Conservation (phyloP, 768 basidiomycete genomes). For the Pulveroboletus ravenelii region DNA sequence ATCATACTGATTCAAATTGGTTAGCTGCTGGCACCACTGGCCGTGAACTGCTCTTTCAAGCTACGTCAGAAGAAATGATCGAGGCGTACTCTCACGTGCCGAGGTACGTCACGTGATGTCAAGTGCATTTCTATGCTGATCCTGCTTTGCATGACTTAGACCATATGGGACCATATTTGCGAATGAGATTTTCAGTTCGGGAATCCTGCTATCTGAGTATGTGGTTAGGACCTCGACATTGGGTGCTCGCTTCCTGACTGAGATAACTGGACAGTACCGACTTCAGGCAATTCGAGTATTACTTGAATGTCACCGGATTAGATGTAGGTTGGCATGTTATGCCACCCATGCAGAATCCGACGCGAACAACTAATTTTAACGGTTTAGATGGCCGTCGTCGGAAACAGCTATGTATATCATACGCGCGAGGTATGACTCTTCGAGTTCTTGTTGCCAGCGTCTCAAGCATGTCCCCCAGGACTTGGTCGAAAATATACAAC, state of each 20-base stretch:
- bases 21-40: conserved; percentile 83
- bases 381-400: conserved; percentile 81
- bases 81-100: conserved; percentile 84
- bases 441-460: neutral
- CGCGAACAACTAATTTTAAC: neutral
- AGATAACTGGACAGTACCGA: conserved; percentile 61
- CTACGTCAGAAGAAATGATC: conserved; percentile 93
- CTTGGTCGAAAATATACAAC: conserved; percentile 75
- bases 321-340: conserved; percentile 55
- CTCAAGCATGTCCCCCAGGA: conserved; percentile 38
- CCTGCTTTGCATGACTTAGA: conserved; percentile 30
- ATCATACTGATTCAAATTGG: conserved; percentile 3
- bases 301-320: conserved; percentile 84
- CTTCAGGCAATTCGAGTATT: conserved; percentile 89
- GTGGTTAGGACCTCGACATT: conserved; percentile 9
- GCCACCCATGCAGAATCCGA: neutral
- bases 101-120: conserved; percentile 38
- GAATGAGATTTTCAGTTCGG: conserved; percentile 89
- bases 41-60: conserved; percentile 90
- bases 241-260: conserved; percentile 8
- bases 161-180: conserved; percentile 89
- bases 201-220: conserved; percentile 86
- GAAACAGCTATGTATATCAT: conserved; percentile 92
- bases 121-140: neutral
- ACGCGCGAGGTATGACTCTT: conserved; percentile 66